Conservation (phyloP, 768 basidiomycete species). For the Trametes cinnabarina region DNA sequence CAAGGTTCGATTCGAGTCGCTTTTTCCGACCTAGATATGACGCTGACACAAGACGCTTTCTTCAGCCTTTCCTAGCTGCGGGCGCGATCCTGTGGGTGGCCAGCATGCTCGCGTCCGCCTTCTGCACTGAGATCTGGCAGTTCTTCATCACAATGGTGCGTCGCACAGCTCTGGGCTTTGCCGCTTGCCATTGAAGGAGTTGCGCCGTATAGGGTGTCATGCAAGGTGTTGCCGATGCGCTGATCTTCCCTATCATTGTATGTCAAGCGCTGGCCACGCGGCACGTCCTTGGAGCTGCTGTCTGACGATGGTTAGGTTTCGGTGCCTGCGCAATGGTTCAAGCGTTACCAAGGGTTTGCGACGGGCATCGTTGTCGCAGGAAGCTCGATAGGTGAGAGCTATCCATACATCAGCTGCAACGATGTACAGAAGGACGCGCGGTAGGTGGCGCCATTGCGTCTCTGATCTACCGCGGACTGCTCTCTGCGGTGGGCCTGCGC, state of each 20-base stretch:
- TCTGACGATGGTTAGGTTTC: conserved; percentile 9
- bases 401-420: background rate
- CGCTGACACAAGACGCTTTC: no score
- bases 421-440: no score
- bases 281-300: no score
- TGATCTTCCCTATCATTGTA: conserved; percentile 20
- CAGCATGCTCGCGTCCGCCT: conserved; percentile 31
- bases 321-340: conserved; percentile 24
- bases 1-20: conserved; percentile 9
- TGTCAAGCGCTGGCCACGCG: no score
- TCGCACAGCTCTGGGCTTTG: conserved; percentile 4
- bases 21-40: no score
- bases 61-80: conserved; percentile 31
- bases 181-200: background rate
- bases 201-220: conserved; percentile 31
- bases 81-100: conserved; percentile 29
- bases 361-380: conserved; percentile 22
- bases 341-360: conserved; percentile 16
- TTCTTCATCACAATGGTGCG: conserved; percentile 33
- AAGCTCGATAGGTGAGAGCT: conserved; percentile 19
- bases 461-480: conserved; percentile 15
- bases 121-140: conserved; percentile 32
- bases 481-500: conserved; percentile 31
- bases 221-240: conserved; percentile 26
- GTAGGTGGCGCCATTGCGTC: conserved; percentile 21